Evolutionary conservation across 495 filamentous ascomycete species (phyloP), one percentile per base, ranked within the genome.

Genomic region (Penicillium macrosclerotiorum): DNA sequence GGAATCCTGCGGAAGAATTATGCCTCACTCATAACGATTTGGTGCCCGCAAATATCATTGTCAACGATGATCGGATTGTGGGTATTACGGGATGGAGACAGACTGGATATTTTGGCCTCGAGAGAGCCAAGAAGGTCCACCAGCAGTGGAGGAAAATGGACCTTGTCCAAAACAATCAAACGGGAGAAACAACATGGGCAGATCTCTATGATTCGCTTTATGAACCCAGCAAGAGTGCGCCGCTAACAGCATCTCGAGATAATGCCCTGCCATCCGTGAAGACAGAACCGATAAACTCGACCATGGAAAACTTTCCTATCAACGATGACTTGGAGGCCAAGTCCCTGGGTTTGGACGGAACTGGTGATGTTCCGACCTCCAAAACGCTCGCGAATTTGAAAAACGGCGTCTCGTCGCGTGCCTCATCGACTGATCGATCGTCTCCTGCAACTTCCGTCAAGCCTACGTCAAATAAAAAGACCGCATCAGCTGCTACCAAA

Each of bases 381-480:
- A 75, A 71, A 23, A 68, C 64, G 17, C 55, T 73, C 8, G 52
- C 63, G 14, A 63, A 63, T 19, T 60, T 74, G 5, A 77, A 71
- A 47, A 64, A 66, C 1, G 65, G 60, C 25, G 37, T 55, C 22
- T 55, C 51, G 51, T 55, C 36, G 24, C 65, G 55, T 1, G 55
- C 51, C 20, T 51, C 55, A 23, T 54, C 55, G 0, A 36, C 55
- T 9, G 55, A 59, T 20, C 45, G 61, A 25, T 64, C 63, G 18
- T 65, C 65, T 6, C 65, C 64, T 7, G 52, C 54, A 22, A 46
- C 48, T 22, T 57, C 65, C 26, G 54, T 63, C 20, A 58, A 68
- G 55, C 45, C 45, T 16, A 16, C 63, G 5, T 37, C 65, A 19
- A 61, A 41, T 20, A 72, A 66, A 37, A 76, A 75, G 41, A 36